Evolutionary conservation across 2,329 filamentous ascomycete genomes (phyloP).

Genomic region (Ophiostoma angusticollis): DNA sequence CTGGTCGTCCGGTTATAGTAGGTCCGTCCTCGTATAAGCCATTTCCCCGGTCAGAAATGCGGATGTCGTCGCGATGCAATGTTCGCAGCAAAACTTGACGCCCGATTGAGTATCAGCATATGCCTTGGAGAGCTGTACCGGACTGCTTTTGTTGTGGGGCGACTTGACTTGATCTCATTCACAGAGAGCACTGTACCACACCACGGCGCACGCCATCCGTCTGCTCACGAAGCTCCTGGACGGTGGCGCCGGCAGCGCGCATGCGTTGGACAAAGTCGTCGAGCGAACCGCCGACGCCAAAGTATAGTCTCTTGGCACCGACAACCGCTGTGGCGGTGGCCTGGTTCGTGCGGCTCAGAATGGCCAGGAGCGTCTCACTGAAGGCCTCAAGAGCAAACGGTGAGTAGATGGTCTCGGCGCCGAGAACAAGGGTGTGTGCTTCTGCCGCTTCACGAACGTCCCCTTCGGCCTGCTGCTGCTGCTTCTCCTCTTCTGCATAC

Average conservation of each 20-base stretch:
- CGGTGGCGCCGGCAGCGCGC: constrained; percentile 31
- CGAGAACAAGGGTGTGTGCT: constrained; percentile 43
- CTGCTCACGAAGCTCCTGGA: constrained; percentile 44
- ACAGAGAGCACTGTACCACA: constrained; percentile 40
- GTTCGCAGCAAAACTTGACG: no score
- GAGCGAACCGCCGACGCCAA: constrained; percentile 71
- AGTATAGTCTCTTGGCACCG: constrained; percentile 69
- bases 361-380: constrained; percentile 48
- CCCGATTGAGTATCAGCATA: no score
- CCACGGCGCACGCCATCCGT: constrained; percentile 47
- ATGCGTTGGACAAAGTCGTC: constrained; percentile 55
- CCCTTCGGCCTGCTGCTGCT: constrained; percentile 10
- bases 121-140: no score
- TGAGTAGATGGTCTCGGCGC: constrained; percentile 74
- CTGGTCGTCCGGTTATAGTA: no score
- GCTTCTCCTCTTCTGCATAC: constrained; percentile 20
- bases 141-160: no score
- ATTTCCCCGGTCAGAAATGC: no score
- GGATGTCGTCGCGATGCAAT: no score
- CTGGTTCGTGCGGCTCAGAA: constrained; percentile 36
- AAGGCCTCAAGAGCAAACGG: constrained; percentile 58
- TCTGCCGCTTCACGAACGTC: background rate
- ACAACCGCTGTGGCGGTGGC: constrained; percentile 49
- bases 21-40: no score
- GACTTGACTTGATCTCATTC: background rate